phyloP scores from a whole-genome alignment of 2,329 filamentous ascomycete genomes.

The Diplodia corticola region DNA sequence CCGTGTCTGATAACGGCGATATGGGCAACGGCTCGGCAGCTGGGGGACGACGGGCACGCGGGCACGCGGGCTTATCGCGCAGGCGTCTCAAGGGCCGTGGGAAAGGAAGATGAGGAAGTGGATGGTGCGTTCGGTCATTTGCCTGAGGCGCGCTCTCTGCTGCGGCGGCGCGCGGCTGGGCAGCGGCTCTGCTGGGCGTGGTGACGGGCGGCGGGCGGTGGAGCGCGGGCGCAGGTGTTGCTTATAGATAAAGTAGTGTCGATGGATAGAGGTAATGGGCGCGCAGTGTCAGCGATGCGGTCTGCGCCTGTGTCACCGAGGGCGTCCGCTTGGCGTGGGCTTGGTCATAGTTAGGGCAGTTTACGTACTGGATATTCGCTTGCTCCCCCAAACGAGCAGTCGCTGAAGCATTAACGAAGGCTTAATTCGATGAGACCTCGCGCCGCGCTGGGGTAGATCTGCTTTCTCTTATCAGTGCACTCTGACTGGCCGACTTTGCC shows the following conservation, averaged over 20 bases:
- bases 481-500: conserved; percentile 12
- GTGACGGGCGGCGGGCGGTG: neutral
- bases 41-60: conserved; percentile 2
- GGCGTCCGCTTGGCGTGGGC: conserved; percentile 22
- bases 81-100: conserved; percentile 24
- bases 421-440: conserved; percentile 22
- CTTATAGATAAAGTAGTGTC: conserved; percentile 20
- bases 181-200: conserved; percentile 13
- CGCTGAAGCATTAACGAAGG: conserved; percentile 21
- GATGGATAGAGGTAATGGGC: conserved; percentile 15
- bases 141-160: conserved; percentile 11
- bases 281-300: conserved; percentile 14
- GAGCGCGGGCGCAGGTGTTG: conserved; percentile 10
- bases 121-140: conserved; percentile 46
- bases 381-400: conserved; percentile 8
- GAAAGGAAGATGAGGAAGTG: conserved; percentile 45
- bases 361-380: conserved; percentile 24
- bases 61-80: conserved; percentile 23
- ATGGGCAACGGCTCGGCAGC: conserved; percentile 4
- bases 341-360: conserved; percentile 23
- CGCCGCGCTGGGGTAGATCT: conserved; percentile 20
- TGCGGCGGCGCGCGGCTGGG: conserved; percentile 6
- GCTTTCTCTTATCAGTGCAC: conserved; percentile 13
- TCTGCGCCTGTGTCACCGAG: conserved; percentile 13
- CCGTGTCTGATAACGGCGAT: conserved; percentile 16